These are phyloP conservation scores for Prototheca wickerhamii DNA, from an alignment of 163 green algal species.

Conservation along the genomic window DNA sequence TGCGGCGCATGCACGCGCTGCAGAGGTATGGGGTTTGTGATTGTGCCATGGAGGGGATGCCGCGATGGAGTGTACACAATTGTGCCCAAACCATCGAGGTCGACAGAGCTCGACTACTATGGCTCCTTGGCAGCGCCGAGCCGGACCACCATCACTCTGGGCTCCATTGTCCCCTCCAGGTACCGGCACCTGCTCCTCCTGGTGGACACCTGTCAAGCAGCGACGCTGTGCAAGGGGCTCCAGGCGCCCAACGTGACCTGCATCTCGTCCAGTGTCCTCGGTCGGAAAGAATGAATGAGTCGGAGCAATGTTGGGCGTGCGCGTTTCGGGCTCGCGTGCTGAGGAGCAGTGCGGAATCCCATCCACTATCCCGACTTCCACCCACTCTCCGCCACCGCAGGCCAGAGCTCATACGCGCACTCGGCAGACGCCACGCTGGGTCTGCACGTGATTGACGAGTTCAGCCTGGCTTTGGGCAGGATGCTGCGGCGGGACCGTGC, in stretches of 20 bases:
- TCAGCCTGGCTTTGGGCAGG: conserved; percentile 6
- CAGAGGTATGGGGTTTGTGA: background rate
- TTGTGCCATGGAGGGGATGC: background rate
- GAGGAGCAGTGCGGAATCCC: background rate
- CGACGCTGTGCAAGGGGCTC: conserved; percentile 6
- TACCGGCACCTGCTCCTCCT: conserved; percentile 77
- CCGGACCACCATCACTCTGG: too few relatives aligned
- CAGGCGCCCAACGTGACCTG: conserved; percentile 9
- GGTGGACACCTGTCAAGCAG: conserved; percentile 65
- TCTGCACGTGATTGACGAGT: conserved; percentile 25
- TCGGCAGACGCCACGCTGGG: conserved; percentile 11
- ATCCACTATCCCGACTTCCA: too few relatives aligned
- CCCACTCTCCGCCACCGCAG: background rate
- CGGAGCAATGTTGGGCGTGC: too few relatives aligned
- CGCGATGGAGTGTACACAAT: too few relatives aligned
- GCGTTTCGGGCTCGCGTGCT: too few relatives aligned
- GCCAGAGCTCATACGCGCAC: conserved; percentile 35
- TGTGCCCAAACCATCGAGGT: background rate
- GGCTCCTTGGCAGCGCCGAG: background rate
- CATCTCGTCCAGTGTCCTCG: conserved; percentile 27
- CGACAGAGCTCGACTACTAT: background rate
- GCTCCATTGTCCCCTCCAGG: conserved; percentile 10
- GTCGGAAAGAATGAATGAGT: conserved; percentile 1
- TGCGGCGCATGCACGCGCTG: conserved; percentile 44
- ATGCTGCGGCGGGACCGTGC: background rate